Percentiles rank a stretch among this genome's conserved stretches.
Conservation (phyloP, 345 rosid genomes). For the Salix koriyanagi region DNA sequence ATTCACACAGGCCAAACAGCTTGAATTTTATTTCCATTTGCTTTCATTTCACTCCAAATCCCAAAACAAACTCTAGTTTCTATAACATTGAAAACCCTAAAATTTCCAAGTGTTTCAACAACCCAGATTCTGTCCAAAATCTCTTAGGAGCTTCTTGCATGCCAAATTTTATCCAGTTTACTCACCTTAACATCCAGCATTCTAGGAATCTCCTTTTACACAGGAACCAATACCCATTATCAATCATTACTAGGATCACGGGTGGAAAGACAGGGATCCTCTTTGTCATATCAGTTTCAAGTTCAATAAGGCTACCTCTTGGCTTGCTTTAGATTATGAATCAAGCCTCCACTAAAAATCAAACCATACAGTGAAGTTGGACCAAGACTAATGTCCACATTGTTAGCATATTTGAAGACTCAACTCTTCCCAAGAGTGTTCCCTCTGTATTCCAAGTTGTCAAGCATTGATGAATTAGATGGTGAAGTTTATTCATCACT, state of each 20-base stretch:
- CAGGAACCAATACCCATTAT: neutral
- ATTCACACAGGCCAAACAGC: no score
- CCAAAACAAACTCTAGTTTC: no score
- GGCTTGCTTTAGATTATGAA: neutral
- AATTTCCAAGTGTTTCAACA: no score
- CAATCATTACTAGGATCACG: neutral
- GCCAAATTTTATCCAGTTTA: neutral
- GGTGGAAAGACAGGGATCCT: neutral
- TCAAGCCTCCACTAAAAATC: neutral
- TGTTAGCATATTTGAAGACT: neutral
- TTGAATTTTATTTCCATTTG: no score
- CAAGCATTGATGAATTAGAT: neutral
- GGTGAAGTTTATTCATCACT: neutral
- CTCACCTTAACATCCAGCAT: neutral
- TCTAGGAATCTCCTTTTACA: neutral
- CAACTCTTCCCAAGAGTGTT: neutral
- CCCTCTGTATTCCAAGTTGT: neutral
- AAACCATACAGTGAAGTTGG: neutral
- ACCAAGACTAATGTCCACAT: neutral
- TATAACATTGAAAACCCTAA: no score
- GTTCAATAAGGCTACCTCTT: neutral
- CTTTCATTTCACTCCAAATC: no score
- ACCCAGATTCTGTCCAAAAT: no score
- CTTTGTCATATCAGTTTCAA: neutral
- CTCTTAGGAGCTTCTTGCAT: no score